A percentile compares a stretch with the other conserved stretches of the same genome.
Evolutionary conservation across 2,329 filamentous ascomycete species (phyloP).

Genomic region (Penicillium carneum): DNA sequence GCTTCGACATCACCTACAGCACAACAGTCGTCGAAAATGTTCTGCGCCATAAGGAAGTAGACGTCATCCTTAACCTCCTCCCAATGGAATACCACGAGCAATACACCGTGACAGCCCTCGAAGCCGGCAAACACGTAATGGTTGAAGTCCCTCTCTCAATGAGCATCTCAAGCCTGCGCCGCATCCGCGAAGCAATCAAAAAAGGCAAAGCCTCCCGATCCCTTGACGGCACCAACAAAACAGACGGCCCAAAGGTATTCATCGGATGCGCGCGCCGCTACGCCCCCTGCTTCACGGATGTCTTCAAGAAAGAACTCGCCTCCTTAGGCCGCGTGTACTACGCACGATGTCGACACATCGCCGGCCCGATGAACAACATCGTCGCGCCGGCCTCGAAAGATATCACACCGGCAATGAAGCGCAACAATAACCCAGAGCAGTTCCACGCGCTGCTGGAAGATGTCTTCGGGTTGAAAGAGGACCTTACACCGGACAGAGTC

Average conservation of each 20-base stretch:
- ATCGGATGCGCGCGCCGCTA: conserved; percentile 70
- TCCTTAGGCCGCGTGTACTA: conserved; percentile 63
- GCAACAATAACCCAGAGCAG: conserved; percentile 3
- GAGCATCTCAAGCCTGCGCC: conserved; percentile 55
- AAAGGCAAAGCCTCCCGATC: conserved; percentile 17
- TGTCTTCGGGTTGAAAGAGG: conserved; percentile 35
- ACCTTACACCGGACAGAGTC: conserved; percentile 40
- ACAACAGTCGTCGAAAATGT: conserved; percentile 53
- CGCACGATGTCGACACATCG: conserved; percentile 60
- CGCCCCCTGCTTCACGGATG: conserved; percentile 62
- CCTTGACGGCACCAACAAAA: conserved; percentile 48
- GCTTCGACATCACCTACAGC: conserved; percentile 35
- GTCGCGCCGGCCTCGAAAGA: neutral
- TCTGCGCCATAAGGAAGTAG: conserved; percentile 56
- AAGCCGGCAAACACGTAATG: conserved; percentile 63
- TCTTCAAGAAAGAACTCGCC: conserved; percentile 61
- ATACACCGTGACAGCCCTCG: conserved; percentile 61
- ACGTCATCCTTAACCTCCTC: conserved; percentile 62
- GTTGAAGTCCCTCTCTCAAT: conserved; percentile 67
- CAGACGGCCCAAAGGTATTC: conserved; percentile 57
- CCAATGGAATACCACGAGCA: conserved; percentile 63
- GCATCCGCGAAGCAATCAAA: conserved; percentile 56
- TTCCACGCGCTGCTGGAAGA: conserved; percentile 37
- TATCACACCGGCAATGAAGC: conserved; percentile 5
- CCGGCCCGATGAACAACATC: conserved; percentile 55